A percentile compares a stretch with the other conserved stretches of the same genome.
Conservation (phyloP, 768 basidiomycete species). For the Lepiota subincarnata region DNA sequence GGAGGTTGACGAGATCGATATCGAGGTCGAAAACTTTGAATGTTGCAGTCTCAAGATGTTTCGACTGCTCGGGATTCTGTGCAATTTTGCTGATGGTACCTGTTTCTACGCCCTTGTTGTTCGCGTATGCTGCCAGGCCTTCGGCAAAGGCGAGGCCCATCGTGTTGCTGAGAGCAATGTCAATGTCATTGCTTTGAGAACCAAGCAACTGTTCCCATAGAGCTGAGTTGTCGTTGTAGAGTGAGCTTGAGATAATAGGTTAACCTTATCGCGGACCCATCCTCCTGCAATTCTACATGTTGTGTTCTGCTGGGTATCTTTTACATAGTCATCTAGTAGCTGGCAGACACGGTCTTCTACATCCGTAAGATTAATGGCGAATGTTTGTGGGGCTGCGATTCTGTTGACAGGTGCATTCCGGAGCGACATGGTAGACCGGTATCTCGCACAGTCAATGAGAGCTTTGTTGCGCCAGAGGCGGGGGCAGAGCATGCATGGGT, state of each 20-base stretch:
- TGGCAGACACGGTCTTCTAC: constrained; percentile 67
- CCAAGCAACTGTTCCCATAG: constrained; percentile 62
- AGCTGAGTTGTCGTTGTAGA: neutral
- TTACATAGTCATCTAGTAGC: constrained; percentile 78
- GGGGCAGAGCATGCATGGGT: constrained; percentile 10
- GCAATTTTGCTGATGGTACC: constrained; percentile 78
- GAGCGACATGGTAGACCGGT: constrained; percentile 16
- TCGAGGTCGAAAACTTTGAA: constrained; percentile 77
- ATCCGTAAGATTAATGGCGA: constrained; percentile 56
- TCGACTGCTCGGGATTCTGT: constrained; percentile 94
- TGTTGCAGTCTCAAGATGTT: constrained; percentile 94
- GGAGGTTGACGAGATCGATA: constrained; percentile 89
- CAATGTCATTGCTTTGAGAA: constrained; percentile 83
- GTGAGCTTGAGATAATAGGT: constrained; percentile 7
- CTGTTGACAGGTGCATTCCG: constrained; percentile 14
- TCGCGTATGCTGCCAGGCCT: constrained; percentile 61
- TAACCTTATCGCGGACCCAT: constrained; percentile 98
- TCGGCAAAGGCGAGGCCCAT: constrained; percentile 90
- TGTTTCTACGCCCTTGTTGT: constrained; percentile 44
- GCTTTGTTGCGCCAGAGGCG: constrained; percentile 3
- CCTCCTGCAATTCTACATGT: constrained; percentile 93
- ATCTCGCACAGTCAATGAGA: neutral
- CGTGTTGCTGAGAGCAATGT: constrained; percentile 84
- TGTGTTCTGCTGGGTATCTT: constrained; percentile 48
- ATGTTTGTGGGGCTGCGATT: constrained; percentile 18